Base-by-base conservation (phyloP, 176 grass and related monocot species). In the Rhynchospora breviuscula region DNA sequence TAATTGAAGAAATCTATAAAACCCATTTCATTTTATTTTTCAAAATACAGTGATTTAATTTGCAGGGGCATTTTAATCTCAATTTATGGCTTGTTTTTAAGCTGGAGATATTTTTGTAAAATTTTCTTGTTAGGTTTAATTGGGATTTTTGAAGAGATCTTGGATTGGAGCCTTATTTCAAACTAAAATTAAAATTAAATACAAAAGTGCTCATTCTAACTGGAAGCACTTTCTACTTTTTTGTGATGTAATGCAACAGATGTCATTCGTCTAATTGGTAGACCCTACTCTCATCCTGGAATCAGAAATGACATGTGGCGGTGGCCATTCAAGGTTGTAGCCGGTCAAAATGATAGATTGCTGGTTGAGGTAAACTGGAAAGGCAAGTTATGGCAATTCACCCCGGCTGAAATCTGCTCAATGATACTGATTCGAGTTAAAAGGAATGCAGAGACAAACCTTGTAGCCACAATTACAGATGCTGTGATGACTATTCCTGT, bases 241-340 rank as follows among this genome's bases (percentile, higher is more conserved):
- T 23, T 48, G 0, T 71, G 7, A n/a, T 48, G 9, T 48, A 46
- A 49, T 72, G 3, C 67, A 54, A 25, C 78, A 89, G 87, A 89
- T 89, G 60, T 81, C 7, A 60, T 82, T 57, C 83, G 87, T 18
- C 85, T 89, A 80, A 81, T 89, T 61, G 87, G 87, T 9, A 81
- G 87, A 5, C 25, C 47, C 0, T 86, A 45, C 15, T 69, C 25
- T 19, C 84, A 89, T 40, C 67, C 78, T 10, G 0, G 48, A n/a
- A n/a, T 89, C 47, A 83, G 68, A 72, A 49, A 61, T 35, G 87
- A 84, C n/a, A 84, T 81, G 57, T 40, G 85, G 40, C 54, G 75
- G 9, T 88, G 87, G 87, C 82, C 87, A 4, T 88, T 88, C 52
- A 85, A 81, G 43, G 63, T 88, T 15, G 53, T 74, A 12, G 2